phyloP scores from a whole-genome alignment of 2,329 filamentous ascomycete species.

The Penicillium sp. region DNA sequence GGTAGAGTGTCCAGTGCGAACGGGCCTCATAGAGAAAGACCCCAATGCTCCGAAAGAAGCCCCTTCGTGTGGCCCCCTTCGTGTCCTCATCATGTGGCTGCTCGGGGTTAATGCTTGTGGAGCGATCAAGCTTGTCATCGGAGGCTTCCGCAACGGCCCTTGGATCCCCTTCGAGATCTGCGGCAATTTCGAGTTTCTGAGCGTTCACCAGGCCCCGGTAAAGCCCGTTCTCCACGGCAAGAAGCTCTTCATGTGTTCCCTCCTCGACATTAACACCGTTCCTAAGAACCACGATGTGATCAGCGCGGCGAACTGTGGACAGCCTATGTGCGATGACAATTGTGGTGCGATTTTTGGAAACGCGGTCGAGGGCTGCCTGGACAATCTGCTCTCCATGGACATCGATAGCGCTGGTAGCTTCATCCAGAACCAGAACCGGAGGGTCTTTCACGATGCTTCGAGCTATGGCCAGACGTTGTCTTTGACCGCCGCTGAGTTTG shows the following conservation, averaged over 20 bases:
- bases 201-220: neutral
- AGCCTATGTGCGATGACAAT: conserved; percentile 95
- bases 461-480: conserved; percentile 94
- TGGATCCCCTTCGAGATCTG: neutral
- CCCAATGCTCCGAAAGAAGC: neutral
- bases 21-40: neutral
- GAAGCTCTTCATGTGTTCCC: conserved; percentile 69
- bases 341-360: conserved; percentile 83
- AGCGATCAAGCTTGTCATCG: neutral
- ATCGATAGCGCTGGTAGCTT: conserved; percentile 91
- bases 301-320: conserved; percentile 88
- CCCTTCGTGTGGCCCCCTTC: neutral
- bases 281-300: conserved; percentile 94
- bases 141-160: neutral
- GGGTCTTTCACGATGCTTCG: conserved; percentile 87
- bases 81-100: neutral
- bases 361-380: conserved; percentile 88
- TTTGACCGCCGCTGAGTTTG: conserved; percentile 89
- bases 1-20: neutral
- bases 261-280: conserved; percentile 84
- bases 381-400: conserved; percentile 94
- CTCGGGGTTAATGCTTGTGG: neutral
- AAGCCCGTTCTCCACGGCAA: neutral
- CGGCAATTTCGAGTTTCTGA: neutral
- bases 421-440: conserved; percentile 88